Percentiles rank a stretch among this genome's conserved stretches.
phyloP scores from a whole-genome alignment of 768 basidiomycete genomes.

The Ramaria sp. region DNA sequence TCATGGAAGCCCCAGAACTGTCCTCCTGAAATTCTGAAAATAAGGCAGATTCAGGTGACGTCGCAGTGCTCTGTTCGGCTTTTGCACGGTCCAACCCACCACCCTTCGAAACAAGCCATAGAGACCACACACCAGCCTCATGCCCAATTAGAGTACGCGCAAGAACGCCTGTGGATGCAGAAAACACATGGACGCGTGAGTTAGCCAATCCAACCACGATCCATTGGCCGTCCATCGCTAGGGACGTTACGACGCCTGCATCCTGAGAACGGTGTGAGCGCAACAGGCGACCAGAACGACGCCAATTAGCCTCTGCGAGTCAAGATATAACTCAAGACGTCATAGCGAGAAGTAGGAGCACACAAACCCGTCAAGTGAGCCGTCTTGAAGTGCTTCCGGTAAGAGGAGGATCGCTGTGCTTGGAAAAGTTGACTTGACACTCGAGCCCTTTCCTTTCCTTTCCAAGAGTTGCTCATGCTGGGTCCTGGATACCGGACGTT shows the following conservation, averaged over 20 bases:
- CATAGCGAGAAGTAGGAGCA: background rate
- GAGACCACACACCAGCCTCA: constrained; percentile 85
- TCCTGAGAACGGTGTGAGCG: constrained; percentile 48
- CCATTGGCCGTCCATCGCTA: constrained; percentile 75
- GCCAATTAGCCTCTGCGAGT: constrained; percentile 66
- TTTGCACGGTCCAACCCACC: constrained; percentile 21
- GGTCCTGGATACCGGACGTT: too few relatives aligned
- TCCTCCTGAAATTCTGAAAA: background rate
- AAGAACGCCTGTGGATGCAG: constrained; percentile 65
- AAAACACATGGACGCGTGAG: constrained; percentile 76
- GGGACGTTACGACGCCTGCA: constrained; percentile 71
- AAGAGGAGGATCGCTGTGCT: constrained; percentile 33
- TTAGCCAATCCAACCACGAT: constrained; percentile 87
- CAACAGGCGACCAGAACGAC: constrained; percentile 59
- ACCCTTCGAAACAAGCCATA: constrained; percentile 67
- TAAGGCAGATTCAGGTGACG: background rate
- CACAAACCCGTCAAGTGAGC: constrained; percentile 61
- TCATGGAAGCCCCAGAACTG: background rate
- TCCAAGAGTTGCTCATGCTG: background rate
- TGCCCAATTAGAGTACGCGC: constrained; percentile 76
- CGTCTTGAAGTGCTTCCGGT: constrained; percentile 58
- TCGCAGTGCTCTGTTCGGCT: background rate
- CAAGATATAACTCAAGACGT: constrained; percentile 1
- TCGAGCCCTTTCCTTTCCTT: background rate
- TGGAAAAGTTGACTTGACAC: background rate